Base-by-base conservation (phyloP, 2,329 filamentous ascomycete genomes). In the Neofusicoccum sp. region DNA sequence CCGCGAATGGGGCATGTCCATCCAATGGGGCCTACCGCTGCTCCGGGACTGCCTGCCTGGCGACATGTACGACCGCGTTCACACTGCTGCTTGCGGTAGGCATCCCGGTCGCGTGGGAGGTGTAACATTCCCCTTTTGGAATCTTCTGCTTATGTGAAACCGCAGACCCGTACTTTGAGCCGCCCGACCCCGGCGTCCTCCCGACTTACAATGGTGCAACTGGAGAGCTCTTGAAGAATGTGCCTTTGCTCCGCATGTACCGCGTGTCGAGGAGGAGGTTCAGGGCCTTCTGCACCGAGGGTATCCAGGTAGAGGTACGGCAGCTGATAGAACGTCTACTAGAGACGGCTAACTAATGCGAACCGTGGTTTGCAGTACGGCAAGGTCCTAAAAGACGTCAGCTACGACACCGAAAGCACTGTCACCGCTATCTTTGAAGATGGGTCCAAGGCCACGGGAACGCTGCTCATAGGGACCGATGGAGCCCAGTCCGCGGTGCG, bases 361-460 rank as follows among this genome's bases (percentile, higher is more conserved):
- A 20, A 20, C 20, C 20, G 20, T 20, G 20, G 20, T 20, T 20
- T 20, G 0, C 64, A 67, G 44, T 77, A 72, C 64, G 70, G 71
- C 59, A 80, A 79, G 65, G 65, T 62, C 45, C 68, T 80, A 28
- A 65, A 66, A 1, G 56, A 70, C 48, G 65, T 79, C 47, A 70
- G 73, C 31, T 71, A 70, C 53, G 61, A 65, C 6, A 65, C 73
- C 31, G 68, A 70, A 9, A 43, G 62, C 1, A 66, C 70, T 1
- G 69, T 75, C 20, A 74, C 71, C 1, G 73, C 73, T 1, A 67
- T 69, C 48, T 75, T 76, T 60, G 24, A 62, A n/a, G 73, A 76
- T 47, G 71, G 71, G 6, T 68, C 68, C 4, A 62, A 65, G 3
- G 64, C 67, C 0, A 68, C 65, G 0, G 73, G 73, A 7, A 59